Percentiles rank a stretch among this genome's conserved stretches.
These are phyloP conservation scores for Hypoxylon rubiginosum DNA, from an alignment of 2,329 filamentous ascomycete species.

Conservation along the genomic window DNA sequence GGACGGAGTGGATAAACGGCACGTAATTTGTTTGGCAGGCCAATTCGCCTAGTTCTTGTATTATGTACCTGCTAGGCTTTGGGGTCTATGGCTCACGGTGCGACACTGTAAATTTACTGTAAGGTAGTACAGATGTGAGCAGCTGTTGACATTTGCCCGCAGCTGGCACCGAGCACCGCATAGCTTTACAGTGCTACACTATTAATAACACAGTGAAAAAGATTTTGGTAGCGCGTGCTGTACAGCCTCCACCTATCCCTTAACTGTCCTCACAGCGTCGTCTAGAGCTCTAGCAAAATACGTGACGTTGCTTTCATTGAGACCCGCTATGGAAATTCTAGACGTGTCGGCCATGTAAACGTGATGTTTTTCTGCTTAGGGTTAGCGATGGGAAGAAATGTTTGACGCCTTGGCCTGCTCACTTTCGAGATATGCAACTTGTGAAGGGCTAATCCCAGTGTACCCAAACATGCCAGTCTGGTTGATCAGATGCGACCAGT, in stretches of 20 bases:
- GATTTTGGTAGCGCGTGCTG: too few species aligned
- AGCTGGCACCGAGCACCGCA: too few species aligned
- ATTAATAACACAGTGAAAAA: too few species aligned
- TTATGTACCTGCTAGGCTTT: too few species aligned
- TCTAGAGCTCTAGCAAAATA: slow-evolving; percentile 48
- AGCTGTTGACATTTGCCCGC: too few species aligned
- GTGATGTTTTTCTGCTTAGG: slow-evolving; percentile 51
- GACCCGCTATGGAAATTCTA: slow-evolving; percentile 56
- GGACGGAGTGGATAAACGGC: too few species aligned
- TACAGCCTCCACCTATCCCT: too few species aligned
- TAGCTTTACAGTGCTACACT: too few species aligned
- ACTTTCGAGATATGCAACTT: slow-evolving; percentile 57
- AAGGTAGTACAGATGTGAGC: too few species aligned
- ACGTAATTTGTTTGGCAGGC: too few species aligned
- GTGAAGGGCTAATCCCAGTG: slow-evolving; percentile 63
- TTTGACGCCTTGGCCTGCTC: slow-evolving; percentile 12
- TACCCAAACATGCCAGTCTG: slow-evolving; percentile 59
- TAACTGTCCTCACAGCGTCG: slow-evolving; percentile 31
- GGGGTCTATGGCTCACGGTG: too few species aligned
- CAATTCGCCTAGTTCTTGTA: not conserved
- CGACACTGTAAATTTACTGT: too few species aligned
- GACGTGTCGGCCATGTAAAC: slow-evolving; percentile 58
- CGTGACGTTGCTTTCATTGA: slow-evolving; percentile 55
- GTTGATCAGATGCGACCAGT: slow-evolving; percentile 55
- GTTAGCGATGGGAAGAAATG: slow-evolving; percentile 3